Evolutionary conservation across 108 stramenopile genomes (phyloP), one percentile per base, ranked within the genome.

Genomic region (Stephanodiscus minutulus): DNA sequence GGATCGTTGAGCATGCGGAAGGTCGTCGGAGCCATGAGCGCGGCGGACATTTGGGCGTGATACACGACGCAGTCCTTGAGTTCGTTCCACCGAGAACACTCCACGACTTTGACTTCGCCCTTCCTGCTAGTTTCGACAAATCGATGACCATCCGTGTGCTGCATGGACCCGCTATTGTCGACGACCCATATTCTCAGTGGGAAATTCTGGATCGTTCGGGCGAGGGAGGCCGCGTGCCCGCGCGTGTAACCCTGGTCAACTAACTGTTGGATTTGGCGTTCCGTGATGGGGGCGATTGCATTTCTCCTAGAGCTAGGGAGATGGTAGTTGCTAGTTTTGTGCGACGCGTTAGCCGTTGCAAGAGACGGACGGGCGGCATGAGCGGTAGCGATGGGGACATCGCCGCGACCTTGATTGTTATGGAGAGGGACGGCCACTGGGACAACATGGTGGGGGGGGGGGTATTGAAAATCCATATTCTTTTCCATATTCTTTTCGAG

Each of bases 161-260:
- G 59, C 96, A 96, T 96, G 25, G 81, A 83, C 10, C 88, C 91
- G 31, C 66, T 70, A 66, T 92, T 92, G 57, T 92, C 91, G 0
- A 89, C 79, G 12, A 91, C 76, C 91, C 91, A 91, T 53, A 89
- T 85, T 25, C 91, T 70, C 0, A 76, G 21, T 0, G 87, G 78
- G 55, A 86, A 89, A 27, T 60, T 68, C 18, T 64, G 63, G 21
- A 83, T 84, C 13, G 62, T 89, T 37, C 78, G 62, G 12, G 69
- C 65, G 36, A 93, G 82, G 13, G 90, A 83, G n/a, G 76, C 55
- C 22, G 87, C 83, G 20, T 91, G 77, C 2, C 92, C 92, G 24
- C 52, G 64, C 1, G 92, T 85, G 65, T 73, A 93, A 8, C 92
- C 92, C 68, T 93, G 92, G n/a, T 82, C 68, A 9, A 54, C 48